Evolutionary conservation across 805 yeast genomes (phyloP).

Genomic region (Wickerhamomyces alni): DNA sequence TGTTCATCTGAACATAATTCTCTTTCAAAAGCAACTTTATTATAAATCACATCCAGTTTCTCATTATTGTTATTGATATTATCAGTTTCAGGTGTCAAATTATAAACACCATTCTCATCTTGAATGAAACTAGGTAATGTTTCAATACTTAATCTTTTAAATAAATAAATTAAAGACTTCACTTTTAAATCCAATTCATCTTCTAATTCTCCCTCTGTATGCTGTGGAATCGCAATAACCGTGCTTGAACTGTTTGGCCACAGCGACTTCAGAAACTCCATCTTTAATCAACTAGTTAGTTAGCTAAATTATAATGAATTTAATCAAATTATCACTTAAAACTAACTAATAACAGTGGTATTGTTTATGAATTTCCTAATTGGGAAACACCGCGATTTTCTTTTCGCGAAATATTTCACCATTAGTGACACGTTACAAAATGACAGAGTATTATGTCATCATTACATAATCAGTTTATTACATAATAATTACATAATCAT

Average conservation of each 20-base stretch:
- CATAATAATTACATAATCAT: too few species aligned
- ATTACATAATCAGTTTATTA: too few species aligned
- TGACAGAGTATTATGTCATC: too few species aligned
- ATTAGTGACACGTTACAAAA: too few species aligned
- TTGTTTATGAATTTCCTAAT: neutral
- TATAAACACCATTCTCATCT: slow-evolving; percentile 23
- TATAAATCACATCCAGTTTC: slow-evolving; percentile 53
- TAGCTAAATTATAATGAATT: too few species aligned
- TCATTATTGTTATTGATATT: slow-evolving; percentile 9
- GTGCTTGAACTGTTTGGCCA: slow-evolving; percentile 29
- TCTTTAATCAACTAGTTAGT: neutral
- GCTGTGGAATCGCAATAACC: slow-evolving; percentile 43
- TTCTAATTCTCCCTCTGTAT: slow-evolving; percentile 38
- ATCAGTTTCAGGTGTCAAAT: slow-evolving; percentile 1
- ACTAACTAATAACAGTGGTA: too few species aligned
- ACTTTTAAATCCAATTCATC: slow-evolving; percentile 61
- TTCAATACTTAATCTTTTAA: slow-evolving; percentile 42
- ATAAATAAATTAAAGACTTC: slow-evolving; percentile 52
- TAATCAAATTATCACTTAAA: too few species aligned
- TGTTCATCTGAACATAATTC: slow-evolving; percentile 49
- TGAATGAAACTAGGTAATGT: slow-evolving; percentile 37
- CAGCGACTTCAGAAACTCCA: slow-evolving; percentile 22
- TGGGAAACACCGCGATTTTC: neutral
- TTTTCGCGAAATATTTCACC: too few species aligned
- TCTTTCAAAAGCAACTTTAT: slow-evolving; percentile 36